Evolutionary conservation across 2,329 filamentous ascomycete genomes (phyloP), one percentile per base, ranked within the genome.

Genomic region (Uncinocarpus reesii): DNA sequence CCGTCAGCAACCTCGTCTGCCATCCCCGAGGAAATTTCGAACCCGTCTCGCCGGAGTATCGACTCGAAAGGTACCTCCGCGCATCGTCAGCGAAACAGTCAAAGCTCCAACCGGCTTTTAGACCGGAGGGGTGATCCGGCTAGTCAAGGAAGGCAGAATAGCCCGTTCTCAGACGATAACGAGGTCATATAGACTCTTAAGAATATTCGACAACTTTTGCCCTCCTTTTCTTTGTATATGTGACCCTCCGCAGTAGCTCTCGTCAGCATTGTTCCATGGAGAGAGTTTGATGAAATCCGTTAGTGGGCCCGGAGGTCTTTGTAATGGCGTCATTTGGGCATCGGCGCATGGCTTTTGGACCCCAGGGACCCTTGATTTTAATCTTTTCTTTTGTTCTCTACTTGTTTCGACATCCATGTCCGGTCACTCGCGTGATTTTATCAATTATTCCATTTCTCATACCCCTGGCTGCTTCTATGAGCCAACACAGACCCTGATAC

Each of bases 121-220:
- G 58, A 61, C 7, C 53, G 15, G 7, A n/a, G 16, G 5, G 42
- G 10, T 7, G 35, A 47, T n/a, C 11, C 38, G 11, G 8, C 24
- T n/a, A 7, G 41, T 8, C 24, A 43, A 40, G 49, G 34, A 36
- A 52, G 61, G 50, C 64, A 60, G 36, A 60, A 61, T 51, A 70
- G 68, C 51, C 68, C 68, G 4, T 71, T 71, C 53, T 69, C 66
- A 13, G 68, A 71, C 51, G 61, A 60, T 15, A 67, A 71, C 53
- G 68, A 70, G 56, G 60, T 71, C 36, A 62, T 63, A 24, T 47
- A 47, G 36, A 7, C 32, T n/a, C 15, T n/a, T n/a, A n/a, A n/a
- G n/a, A 24, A 21, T 15, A n/a, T 4, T 40, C 13, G 35, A 7
- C n/a, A 10, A 29, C 16, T 1, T 4, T 3, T 29, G 7, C 15